These are phyloP conservation scores for Penicillium sp. DNA, from an alignment of 2,329 filamentous ascomycete genomes.

Conservation along the genomic window DNA sequence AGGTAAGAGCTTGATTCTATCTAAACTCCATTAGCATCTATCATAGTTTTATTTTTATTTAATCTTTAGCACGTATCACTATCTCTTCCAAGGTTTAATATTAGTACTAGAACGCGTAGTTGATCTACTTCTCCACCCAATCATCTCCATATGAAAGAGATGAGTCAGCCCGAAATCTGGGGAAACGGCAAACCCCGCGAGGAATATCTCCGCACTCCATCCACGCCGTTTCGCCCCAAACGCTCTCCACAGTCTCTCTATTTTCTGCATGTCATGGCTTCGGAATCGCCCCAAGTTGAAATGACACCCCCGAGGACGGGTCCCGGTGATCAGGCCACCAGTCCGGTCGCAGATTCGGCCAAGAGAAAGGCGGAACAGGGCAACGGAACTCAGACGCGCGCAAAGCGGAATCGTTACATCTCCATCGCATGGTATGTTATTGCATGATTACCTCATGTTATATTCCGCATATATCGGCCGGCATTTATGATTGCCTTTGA, in stretches of 20 bases:
- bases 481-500: neutral
- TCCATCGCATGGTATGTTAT: conserved; percentile 62
- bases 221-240: conserved; percentile 13
- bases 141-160: conserved; percentile 3
- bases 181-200: conserved; percentile 36
- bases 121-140: conserved; percentile 8
- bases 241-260: conserved; percentile 4
- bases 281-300: conserved; percentile 35
- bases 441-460: conserved; percentile 12
- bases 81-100: neutral
- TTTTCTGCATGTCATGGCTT: conserved; percentile 28
- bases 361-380: conserved; percentile 46
- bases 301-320: conserved; percentile 24
- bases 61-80: neutral
- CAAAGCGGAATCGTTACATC: conserved; percentile 67
- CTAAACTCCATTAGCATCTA: neutral
- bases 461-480: conserved; percentile 1
- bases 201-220: conserved; percentile 39
- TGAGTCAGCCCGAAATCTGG: conserved; percentile 30
- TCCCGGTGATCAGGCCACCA: conserved; percentile 23
- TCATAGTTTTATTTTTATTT: neutral
- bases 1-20: conserved; percentile 15
- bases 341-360: conserved; percentile 27
- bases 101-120: neutral
- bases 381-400: conserved; percentile 53